Evolutionary conservation across 371 early-diverging fungal genomes (phyloP).

Genomic region (Apophysomyces variabilis): DNA sequence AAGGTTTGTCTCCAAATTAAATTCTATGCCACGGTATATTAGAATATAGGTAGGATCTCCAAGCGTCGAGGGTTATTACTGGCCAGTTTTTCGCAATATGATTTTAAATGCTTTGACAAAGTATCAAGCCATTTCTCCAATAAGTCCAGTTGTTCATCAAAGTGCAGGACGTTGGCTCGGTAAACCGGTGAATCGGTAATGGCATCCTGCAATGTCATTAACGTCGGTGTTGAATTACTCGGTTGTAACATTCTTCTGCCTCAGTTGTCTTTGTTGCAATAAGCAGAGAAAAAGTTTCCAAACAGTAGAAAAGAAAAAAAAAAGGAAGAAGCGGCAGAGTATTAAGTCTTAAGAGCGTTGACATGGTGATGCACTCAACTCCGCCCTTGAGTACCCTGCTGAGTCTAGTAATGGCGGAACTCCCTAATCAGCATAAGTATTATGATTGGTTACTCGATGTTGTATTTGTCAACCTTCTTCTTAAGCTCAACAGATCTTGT

Average conservation of each 20-base stretch:
- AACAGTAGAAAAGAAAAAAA: neutral
- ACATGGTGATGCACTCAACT: constrained; percentile 7
- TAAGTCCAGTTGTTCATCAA: constrained; percentile 68
- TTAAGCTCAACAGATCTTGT: neutral
- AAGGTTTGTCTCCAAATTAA: constrained; percentile 30
- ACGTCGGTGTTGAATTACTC: constrained; percentile 14
- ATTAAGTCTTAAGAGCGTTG: neutral
- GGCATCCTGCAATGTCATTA: constrained; percentile 47
- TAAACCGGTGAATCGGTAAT: constrained; percentile 72
- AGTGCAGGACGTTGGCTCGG: constrained; percentile 61
- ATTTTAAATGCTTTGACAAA: constrained; percentile 42
- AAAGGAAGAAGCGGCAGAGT: neutral
- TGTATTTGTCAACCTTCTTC: neutral
- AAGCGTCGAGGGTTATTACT: constrained; percentile 33
- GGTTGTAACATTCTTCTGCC: constrained; percentile 12
- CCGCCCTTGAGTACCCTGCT: neutral
- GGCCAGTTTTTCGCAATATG: constrained; percentile 49
- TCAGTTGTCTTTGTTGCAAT: constrained; percentile 4
- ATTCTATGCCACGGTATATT: constrained; percentile 19
- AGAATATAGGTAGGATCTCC: neutral
- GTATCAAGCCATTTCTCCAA: constrained; percentile 65
- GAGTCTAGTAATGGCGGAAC: neutral
- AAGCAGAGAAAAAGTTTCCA: neutral
- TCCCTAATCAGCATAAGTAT: neutral
- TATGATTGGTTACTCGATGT: constrained; percentile 3